Conservation (phyloP, 75 land plant genomes). For the Pinus taeda region DNA sequence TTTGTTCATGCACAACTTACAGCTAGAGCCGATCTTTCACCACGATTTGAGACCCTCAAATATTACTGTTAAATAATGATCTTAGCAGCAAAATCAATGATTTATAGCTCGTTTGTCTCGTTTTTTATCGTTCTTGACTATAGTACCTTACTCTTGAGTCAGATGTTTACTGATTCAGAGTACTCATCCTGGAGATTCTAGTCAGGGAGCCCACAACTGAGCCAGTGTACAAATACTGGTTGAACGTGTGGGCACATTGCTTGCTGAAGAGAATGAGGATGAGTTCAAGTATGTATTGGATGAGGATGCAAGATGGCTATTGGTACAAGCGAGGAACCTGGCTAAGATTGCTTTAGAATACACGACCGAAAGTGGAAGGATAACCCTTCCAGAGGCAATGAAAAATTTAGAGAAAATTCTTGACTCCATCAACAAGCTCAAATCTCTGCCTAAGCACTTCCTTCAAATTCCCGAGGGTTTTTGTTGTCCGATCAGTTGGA, state of each 20-base stretch:
- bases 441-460: too few species aligned
- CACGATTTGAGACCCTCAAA: constrained; percentile 21
- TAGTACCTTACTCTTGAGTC: not conserved
- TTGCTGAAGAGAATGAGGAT: not conserved
- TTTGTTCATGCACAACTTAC: constrained; percentile 3
- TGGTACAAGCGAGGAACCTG: constrained; percentile 1
- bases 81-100: constrained; percentile 19
- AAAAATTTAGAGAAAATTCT: not conserved
- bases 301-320: constrained; percentile 8
- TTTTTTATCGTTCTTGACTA: not conserved
- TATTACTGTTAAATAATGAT: constrained; percentile 18
- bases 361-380: too few species aligned
- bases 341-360: constrained; percentile 4
- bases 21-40: constrained; percentile 15
- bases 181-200: constrained; percentile 20
- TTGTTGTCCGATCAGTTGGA: constrained; percentile 5
- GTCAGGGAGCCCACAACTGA: constrained; percentile 9
- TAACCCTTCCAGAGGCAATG: not conserved
- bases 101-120: constrained; percentile 12
- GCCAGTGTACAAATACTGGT: not conserved
- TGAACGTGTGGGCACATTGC: not conserved
- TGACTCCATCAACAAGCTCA: not conserved
- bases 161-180: constrained; percentile 18
- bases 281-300: constrained; percentile 9
- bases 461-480: not conserved